These are phyloP conservation scores for Boletus reticulatus DNA, from an alignment of 768 basidiomycete species.

Conservation along the genomic window DNA sequence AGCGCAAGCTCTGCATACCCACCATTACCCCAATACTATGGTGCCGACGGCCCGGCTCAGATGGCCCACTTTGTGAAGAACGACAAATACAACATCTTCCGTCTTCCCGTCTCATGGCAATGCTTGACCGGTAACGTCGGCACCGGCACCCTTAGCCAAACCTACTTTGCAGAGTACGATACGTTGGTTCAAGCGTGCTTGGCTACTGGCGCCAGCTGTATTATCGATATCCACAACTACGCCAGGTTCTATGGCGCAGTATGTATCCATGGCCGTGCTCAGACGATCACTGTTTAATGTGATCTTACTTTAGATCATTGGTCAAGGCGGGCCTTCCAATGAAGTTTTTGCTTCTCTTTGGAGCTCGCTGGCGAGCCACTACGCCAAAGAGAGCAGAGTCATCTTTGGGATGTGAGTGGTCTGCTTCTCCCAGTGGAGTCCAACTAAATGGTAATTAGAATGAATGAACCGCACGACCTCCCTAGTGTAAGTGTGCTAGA, in stretches of 20 bases:
- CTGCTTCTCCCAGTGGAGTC: not conserved
- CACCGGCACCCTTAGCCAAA: slow-evolving; percentile 35
- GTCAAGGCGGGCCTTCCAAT: slow-evolving; percentile 13
- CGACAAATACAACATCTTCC: slow-evolving; percentile 54
- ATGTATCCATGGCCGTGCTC: not conserved
- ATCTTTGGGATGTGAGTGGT: slow-evolving; percentile 9
- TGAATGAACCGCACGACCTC: slow-evolving; percentile 17
- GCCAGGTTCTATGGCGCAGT: slow-evolving; percentile 9
- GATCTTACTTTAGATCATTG: slow-evolving; percentile 4
- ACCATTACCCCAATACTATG: slow-evolving; percentile 4
- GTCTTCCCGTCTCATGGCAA: slow-evolving; percentile 59
- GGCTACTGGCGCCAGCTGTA: slow-evolving; percentile 6
- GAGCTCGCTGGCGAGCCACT: slow-evolving; percentile 4
- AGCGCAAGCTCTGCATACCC: slow-evolving; percentile 8
- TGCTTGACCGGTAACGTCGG: slow-evolving; percentile 40
- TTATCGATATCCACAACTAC: slow-evolving; percentile 16
- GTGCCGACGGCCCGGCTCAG: slow-evolving; percentile 35
- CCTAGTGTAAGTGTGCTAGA: slow-evolving; percentile 1
- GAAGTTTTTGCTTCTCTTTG: slow-evolving; percentile 12
- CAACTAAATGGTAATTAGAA: slow-evolving; percentile 2
- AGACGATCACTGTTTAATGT: not conserved
- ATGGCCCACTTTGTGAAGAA: slow-evolving; percentile 56
- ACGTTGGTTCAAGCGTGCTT: slow-evolving; percentile 10
- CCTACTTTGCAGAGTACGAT: slow-evolving; percentile 7
- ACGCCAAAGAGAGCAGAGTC: not conserved